These are phyloP conservation scores for Colletotrichum gloeosporioides DNA, from an alignment of 2,329 filamentous ascomycete species.

Conservation along the genomic window DNA sequence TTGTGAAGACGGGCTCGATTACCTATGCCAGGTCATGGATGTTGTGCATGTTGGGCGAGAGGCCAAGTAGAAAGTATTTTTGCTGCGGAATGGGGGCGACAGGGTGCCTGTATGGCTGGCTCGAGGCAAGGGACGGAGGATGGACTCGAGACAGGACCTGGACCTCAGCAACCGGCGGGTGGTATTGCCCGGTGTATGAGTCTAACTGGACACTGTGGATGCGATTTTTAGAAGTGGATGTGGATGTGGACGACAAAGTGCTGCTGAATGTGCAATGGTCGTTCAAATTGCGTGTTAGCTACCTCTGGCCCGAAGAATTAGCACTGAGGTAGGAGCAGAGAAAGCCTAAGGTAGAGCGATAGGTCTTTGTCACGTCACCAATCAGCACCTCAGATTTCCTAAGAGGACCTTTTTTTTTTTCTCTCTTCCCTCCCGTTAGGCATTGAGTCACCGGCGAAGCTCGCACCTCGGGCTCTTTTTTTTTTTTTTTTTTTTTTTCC, in stretches of 20 bases:
- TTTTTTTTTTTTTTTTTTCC: background rate
- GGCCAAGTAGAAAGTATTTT: background rate
- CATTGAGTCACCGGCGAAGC: background rate
- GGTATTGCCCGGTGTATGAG: background rate
- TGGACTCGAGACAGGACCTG: background rate
- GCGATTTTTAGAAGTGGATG: background rate
- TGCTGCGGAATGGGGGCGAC: background rate
- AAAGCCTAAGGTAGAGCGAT: background rate
- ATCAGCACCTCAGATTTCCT: background rate
- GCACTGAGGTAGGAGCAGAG: background rate
- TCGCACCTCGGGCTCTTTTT: background rate
- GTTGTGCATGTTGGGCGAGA: background rate
- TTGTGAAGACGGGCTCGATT: background rate
- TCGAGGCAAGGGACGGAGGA: background rate
- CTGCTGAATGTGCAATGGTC: background rate
- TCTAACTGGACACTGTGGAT: background rate
- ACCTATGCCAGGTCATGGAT: background rate
- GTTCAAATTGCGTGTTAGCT: background rate
- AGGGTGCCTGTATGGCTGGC: background rate
- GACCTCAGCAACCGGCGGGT: background rate
- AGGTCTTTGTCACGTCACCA: background rate
- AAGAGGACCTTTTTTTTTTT: no score
- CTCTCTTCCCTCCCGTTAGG: background rate
- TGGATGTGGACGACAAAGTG: background rate
- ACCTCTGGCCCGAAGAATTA: background rate